These are phyloP conservation scores for Entomophthora muscae DNA, from an alignment of 371 early-diverging fungal genomes.

Conservation along the genomic window DNA sequence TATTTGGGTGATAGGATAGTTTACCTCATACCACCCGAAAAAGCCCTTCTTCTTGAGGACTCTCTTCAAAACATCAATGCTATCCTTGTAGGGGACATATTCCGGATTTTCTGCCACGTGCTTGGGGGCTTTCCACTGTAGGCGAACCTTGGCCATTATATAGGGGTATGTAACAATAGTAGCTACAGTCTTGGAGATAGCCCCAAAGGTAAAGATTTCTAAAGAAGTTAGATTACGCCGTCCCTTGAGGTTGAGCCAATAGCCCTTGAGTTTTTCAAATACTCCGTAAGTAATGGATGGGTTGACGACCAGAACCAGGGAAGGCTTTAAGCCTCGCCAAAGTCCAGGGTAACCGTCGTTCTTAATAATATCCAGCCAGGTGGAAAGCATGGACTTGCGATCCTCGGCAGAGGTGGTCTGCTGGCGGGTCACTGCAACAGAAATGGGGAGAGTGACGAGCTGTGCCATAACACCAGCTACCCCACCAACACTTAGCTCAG, in stretches of 20 bases:
- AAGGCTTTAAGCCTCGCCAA: slow-evolving; percentile 79
- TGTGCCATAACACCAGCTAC: slow-evolving; percentile 81
- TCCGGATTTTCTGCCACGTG: slow-evolving; percentile 26
- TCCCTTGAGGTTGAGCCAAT: slow-evolving; percentile 16
- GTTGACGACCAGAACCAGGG: slow-evolving; percentile 76
- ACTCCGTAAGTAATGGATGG: slow-evolving; percentile 95
- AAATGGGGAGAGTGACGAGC: slow-evolving; percentile 77
- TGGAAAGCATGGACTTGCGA: slow-evolving; percentile 28
- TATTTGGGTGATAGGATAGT: not conserved
- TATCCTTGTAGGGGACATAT: slow-evolving; percentile 48
- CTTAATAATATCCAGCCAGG: slow-evolving; percentile 45
- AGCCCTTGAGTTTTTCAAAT: slow-evolving; percentile 71
- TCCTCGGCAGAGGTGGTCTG: slow-evolving; percentile 38
- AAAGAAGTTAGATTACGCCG: slow-evolving; percentile 36
- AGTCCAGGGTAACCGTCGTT: slow-evolving; percentile 74
- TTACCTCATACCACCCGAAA: slow-evolving; percentile 83
- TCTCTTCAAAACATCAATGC: slow-evolving; percentile 73
- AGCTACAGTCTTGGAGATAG: slow-evolving; percentile 81
- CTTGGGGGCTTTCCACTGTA: slow-evolving; percentile 84
- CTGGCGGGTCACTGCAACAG: slow-evolving; percentile 72
- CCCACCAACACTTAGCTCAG: slow-evolving; percentile 80
- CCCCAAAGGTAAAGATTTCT: slow-evolving; percentile 75
- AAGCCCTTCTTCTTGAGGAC: slow-evolving; percentile 64
- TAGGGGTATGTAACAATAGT: slow-evolving; percentile 80
- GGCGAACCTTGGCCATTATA: slow-evolving; percentile 92